Base-by-base conservation (phyloP, 768 basidiomycete genomes). In the Amyloporia xantha region DNA sequence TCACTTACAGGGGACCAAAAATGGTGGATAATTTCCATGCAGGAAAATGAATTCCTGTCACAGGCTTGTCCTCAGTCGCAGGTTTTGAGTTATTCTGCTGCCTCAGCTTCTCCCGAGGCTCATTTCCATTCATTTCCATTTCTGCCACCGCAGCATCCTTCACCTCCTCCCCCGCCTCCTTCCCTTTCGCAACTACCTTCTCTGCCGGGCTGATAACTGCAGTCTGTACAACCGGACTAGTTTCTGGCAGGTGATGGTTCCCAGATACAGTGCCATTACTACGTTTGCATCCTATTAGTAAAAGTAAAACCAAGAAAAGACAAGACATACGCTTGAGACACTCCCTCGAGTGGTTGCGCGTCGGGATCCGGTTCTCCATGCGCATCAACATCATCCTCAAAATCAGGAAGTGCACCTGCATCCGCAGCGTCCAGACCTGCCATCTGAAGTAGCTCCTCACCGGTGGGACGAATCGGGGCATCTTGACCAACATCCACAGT, bases 1-100 rank as follows among this genome's bases (percentile, higher is more conserved):
- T 48, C 30, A 68, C 81, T 56, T 47, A 83, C 83, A 83, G 60
- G 45, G 80, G 78, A 19, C 81, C 82, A 55, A 85, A 85, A 23
- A 85, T 84, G 1, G 82, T 84, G n/a, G 76, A 69, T 30, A 67
- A 66, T 50, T 68, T 75, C 66, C 76, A 79, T 6, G 60, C 57
- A 3, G 66, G 15, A 19, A 33, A 7, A 7, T 33, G 30, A n/a
- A n/a, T n/a, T n/a, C n/a, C n/a, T n/a, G n/a, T n/a, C n/a, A n/a
- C n/a, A n/a, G n/a, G n/a, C n/a, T n/a, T n/a, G n/a, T n/a, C n/a
- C n/a, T n/a, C n/a, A n/a, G n/a, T n/a, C n/a, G n/a, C n/a, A n/a
- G n/a, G n/a, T n/a, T n/a, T n/a, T n/a, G n/a, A n/a, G n/a, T n/a
- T n/a, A n/a, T n/a, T n/a, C n/a, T n/a, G n/a, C n/a, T n/a, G n/a